Base-by-base conservation (phyloP, 192 early-diverging fungal genomes). In the Physocladia obscura region DNA sequence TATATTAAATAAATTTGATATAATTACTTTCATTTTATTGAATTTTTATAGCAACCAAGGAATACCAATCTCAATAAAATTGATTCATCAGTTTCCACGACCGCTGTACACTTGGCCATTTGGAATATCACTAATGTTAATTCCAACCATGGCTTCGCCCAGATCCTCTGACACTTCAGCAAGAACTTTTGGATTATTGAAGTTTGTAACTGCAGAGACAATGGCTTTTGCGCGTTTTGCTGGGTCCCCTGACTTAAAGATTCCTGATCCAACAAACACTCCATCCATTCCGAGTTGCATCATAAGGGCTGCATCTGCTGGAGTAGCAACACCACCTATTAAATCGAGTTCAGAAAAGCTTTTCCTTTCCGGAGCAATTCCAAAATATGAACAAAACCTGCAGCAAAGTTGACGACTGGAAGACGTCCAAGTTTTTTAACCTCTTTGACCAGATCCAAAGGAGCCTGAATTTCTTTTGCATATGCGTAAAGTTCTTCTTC, bases 261-360 rank as follows among this genome's bases (percentile, higher is more conserved):
- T 95, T 57, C 95, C 95, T 27, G 94, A 95, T 48, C 94, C 94
- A 49, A 99, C 95, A 83, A 99, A 96, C 17, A 87, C 95, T 83
- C 97, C 97, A 80, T 97, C 94, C 81, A 94, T 93, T 40, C 97
- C 97, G 48, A 97, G 84, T 83, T 98, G 94, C 95, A 99, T 99
- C 95, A 99, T 97, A 70, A 99, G 70, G 13, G 94, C 97, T 57
- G 95, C 97, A 86, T 99, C 97, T 27, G 95, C 95, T 29, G 97
- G 97, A 36, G 97, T 99, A 21, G 97, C 95, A 70, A 98, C 87
- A 79, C 94, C 95, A 65, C 92, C 61, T 72, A 32, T n/a, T 26
- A 57, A n/a, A 29, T 11, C n/a, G n/a, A n/a, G n/a, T n/a, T 29
- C 47, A 35, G 29, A 50, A 29, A 48, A 30, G 2, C 40, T 6